Evolutionary conservation across 257 asterid species (phyloP), one percentile per base, ranked within the genome.

Genomic region (Fraxinus anomala): DNA sequence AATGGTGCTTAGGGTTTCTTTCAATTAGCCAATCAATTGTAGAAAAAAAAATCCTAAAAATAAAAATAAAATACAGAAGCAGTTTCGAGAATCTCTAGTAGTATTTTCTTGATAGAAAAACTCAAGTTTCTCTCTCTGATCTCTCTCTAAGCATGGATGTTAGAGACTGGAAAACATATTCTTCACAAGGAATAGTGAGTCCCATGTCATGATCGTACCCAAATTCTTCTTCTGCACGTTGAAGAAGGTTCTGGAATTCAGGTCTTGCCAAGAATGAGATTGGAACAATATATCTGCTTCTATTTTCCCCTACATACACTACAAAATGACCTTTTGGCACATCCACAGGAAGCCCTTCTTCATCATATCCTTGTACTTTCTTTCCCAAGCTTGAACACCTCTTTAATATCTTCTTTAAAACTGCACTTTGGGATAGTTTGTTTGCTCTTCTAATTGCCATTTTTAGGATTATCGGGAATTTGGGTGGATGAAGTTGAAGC

Each of bases 131-230:
- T 26, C 49, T 10, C 4, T 40, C 47, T 75, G 75, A 36, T 66
- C 73, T 37, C 70, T 75, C 33, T 74, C 77, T 73, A 78, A 85
- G 72, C 78, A 81, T 70, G 21, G 92, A 89, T 0, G 80, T 76
- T 12, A 86, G 82, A 67, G 89, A 86, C 79, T 86, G 66, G 16
- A 89, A 89, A 78, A 78, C 70, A 2, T 81, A 70, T 80, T 89
- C 86, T 0, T 88, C 85, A 39, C 94, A 89, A 8, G 92, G 94
- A 76, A 89, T 70, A 3, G 87, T 88, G 54, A 89, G 87, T 0
- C 92, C 94, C 92, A 83, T 88, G 9, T 85, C 87, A 6, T 89
- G 88, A 85, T 86, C 92, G 1, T 88, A 89, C 2, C 94, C 94
- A 3, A 88, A 89, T 72, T 88, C 92, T 33, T 89, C 94, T 14